Evolutionary conservation across 2,329 filamentous ascomycete genomes (phyloP).

Genomic region (Pseudogymnoascus sp.): DNA sequence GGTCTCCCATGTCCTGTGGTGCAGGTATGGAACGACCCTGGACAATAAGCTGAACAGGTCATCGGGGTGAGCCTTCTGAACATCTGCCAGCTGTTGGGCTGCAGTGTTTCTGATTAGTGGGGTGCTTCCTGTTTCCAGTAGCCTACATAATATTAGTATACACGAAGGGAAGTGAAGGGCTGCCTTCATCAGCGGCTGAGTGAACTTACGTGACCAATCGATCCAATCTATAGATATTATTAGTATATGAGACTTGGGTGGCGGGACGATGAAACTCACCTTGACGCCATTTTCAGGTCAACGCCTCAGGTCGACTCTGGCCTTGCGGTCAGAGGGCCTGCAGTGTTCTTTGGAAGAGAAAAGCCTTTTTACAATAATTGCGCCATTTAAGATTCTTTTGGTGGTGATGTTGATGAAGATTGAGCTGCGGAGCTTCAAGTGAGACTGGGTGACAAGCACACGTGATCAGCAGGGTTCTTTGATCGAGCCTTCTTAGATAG

Average conservation of each 20-base stretch:
- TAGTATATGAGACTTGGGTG: constrained; percentile 14
- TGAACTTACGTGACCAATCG: constrained; percentile 73
- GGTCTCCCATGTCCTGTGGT: constrained; percentile 96
- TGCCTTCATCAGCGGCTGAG: background rate
- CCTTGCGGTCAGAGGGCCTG: constrained; percentile 4
- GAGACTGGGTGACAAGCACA: background rate
- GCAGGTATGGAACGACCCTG: constrained; percentile 87
- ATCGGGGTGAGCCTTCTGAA: constrained; percentile 96
- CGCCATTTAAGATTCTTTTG: background rate
- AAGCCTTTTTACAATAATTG: constrained; percentile 5
- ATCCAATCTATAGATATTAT: constrained; percentile 53
- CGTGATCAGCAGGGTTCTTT: constrained; percentile 1
- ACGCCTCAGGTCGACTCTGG: constrained; percentile 3
- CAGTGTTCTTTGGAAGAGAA: background rate
- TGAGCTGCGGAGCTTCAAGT: background rate
- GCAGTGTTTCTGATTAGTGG: constrained; percentile 93
- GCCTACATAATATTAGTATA: constrained; percentile 40
- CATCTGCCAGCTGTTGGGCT: constrained; percentile 91
- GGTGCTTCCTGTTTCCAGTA: constrained; percentile 96
- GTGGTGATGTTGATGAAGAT: background rate
- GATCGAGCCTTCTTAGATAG: background rate
- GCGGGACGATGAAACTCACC: constrained; percentile 20
- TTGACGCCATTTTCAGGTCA: constrained; percentile 26
- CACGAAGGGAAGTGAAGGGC: background rate
- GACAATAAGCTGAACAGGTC: constrained; percentile 94